These are phyloP conservation scores for Allium sativum DNA, from an alignment of 106 monocot genomes.

Conservation along the genomic window DNA sequence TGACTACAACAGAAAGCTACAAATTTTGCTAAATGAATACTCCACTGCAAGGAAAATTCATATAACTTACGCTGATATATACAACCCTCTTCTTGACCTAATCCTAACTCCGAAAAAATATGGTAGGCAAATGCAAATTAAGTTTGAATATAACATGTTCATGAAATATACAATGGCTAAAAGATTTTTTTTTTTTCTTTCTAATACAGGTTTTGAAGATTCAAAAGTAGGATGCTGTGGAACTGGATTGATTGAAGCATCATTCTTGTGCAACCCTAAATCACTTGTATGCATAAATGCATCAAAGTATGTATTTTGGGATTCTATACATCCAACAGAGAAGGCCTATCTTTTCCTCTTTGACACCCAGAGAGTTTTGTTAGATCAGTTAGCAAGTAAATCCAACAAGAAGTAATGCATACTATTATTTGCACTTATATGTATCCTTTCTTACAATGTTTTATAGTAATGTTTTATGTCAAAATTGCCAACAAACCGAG, in stretches of 20 bases:
- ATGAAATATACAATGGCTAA: too few species aligned
- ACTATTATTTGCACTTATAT: too few species aligned
- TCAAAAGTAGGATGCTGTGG: constrained; percentile 48
- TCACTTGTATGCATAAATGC: constrained; percentile 38
- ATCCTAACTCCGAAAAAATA: constrained; percentile 31
- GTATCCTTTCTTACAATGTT: too few species aligned
- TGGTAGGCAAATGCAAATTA: constrained; percentile 19
- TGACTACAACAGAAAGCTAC: constrained; percentile 50
- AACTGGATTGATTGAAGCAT: constrained; percentile 50
- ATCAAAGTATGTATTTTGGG: constrained; percentile 57
- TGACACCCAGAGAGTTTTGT: constrained; percentile 6
- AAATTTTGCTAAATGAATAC: constrained; percentile 11
- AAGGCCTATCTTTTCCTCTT: constrained; percentile 31
- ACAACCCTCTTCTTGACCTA: constrained; percentile 29
- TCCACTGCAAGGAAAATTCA: constrained; percentile 10
- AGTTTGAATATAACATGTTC: not conserved
- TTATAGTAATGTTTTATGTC: too few species aligned
- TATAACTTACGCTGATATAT: constrained; percentile 34
- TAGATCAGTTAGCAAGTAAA: constrained; percentile 17
- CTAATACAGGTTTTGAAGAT: constrained; percentile 36
- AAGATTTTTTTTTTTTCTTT: not conserved
- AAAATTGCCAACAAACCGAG: too few species aligned
- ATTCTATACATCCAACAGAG: constrained; percentile 58
- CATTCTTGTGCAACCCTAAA: constrained; percentile 38
- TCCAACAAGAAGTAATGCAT: too few species aligned